Evolutionary conservation across 2,329 filamentous ascomycete species (phyloP).

Genomic region (Ophiognomonia clavigignenti-juglandacearum): DNA sequence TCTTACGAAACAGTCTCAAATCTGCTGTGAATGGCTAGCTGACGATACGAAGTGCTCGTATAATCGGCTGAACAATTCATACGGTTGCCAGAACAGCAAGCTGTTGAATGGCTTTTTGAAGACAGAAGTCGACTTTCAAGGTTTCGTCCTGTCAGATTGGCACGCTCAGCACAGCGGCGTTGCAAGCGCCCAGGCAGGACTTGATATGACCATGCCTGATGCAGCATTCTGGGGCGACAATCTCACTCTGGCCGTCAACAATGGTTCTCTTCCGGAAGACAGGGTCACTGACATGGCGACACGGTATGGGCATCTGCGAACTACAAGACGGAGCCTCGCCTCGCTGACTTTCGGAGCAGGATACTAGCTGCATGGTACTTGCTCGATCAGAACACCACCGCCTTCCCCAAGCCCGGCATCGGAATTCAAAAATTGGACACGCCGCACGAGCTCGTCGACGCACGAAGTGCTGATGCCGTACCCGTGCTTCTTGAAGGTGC

Average conservation of each 20-base stretch:
- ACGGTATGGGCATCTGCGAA: conserved; percentile 43
- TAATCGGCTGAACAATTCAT: conserved; percentile 68
- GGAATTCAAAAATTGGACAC: conserved; percentile 58
- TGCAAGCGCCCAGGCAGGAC: conserved; percentile 48
- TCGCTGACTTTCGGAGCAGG: conserved; percentile 34
- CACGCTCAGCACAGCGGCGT: conserved; percentile 58
- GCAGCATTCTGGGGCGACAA: conserved; percentile 57
- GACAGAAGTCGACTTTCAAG: conserved; percentile 58
- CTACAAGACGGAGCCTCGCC: conserved; percentile 18
- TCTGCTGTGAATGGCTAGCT: too few relatives aligned
- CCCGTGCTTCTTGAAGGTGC: conserved; percentile 45
- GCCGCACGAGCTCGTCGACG: conserved; percentile 43
- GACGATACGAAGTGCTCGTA: conserved; percentile 46
- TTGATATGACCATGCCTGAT: conserved; percentile 70
- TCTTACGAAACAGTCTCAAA: too few relatives aligned
- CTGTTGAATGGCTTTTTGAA: conserved; percentile 66
- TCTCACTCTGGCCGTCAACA: conserved; percentile 68
- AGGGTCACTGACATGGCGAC: conserved; percentile 76
- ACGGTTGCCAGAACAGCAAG: conserved; percentile 69
- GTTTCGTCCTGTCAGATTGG: conserved; percentile 68
- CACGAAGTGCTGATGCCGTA: conserved; percentile 40
- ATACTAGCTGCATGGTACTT: conserved; percentile 60
- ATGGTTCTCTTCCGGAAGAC: conserved; percentile 67
- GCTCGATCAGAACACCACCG: conserved; percentile 41
- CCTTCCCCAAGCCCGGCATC: conserved; percentile 40